Evolutionary conservation across 208 protist genomes (phyloP).

Genomic region (Wallacemonas rigidus): DNA sequence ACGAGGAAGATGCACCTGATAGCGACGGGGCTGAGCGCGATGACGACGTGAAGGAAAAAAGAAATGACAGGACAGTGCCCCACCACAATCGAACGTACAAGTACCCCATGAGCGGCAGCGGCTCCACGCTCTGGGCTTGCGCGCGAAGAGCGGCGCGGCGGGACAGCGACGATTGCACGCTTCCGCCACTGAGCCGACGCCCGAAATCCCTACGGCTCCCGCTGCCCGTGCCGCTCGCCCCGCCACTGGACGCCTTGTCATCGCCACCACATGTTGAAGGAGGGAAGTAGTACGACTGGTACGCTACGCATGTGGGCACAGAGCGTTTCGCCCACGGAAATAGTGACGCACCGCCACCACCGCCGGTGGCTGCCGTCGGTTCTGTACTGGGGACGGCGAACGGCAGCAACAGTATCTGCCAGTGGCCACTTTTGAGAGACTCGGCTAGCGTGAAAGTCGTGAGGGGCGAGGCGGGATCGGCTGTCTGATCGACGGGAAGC

Average conservation of each 20-base stretch:
- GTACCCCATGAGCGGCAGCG: conserved; percentile 30
- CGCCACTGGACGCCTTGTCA: conserved; percentile 6
- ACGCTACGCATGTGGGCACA: background rate
- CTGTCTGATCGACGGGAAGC: too few relatives aligned
- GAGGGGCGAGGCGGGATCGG: conserved; percentile 6
- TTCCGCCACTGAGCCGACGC: background rate
- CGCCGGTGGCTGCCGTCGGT: conserved; percentile 1
- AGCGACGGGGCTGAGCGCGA: background rate
- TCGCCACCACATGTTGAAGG: background rate
- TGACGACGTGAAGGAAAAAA: conserved; percentile 25
- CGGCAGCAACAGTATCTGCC: conserved; percentile 5
- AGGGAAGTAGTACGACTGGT: conserved; percentile 36
- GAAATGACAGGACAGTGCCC: conserved; percentile 21
- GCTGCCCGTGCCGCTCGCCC: background rate
- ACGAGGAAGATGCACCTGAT: conserved; percentile 12
- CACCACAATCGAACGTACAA: conserved; percentile 53
- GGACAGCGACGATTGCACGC: background rate
- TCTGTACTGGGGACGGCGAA: conserved; percentile 2
- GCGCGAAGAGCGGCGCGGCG: background rate
- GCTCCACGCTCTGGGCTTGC: conserved; percentile 16
- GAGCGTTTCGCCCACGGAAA: too few relatives aligned
- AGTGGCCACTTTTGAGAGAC: conserved; percentile 3
- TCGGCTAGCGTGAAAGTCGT: conserved; percentile 12
- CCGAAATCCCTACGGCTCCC: background rate
- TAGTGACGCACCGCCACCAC: background rate